Evolutionary conservation across 2,329 filamentous ascomycete genomes (phyloP).

Genomic region (Podosphaera aphanis): DNA sequence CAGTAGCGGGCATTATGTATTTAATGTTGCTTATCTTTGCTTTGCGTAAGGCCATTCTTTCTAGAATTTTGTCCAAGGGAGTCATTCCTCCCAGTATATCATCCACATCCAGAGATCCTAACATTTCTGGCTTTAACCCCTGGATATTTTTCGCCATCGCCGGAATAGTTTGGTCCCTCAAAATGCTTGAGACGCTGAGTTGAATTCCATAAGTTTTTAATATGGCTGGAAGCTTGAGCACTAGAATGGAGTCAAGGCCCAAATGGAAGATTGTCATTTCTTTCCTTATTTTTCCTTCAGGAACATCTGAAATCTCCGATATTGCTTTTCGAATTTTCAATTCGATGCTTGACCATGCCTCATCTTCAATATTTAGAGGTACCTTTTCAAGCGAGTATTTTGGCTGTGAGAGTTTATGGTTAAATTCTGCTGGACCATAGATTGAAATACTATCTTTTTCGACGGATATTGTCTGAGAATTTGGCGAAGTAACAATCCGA

Average conservation of each 20-base stretch:
- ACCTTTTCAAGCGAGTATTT: not conserved
- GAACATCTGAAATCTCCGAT: constrained; percentile 34
- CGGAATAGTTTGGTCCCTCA: constrained; percentile 38
- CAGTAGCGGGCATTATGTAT: constrained; percentile 39
- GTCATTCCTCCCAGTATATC: constrained; percentile 20
- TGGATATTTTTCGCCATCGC: constrained; percentile 32
- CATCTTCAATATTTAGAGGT: not conserved
- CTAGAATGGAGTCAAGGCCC: constrained; percentile 76
- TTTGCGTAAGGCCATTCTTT: constrained; percentile 19
- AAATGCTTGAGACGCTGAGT: constrained; percentile 46
- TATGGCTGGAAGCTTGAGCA: constrained; percentile 58
- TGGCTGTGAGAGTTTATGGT: not conserved
- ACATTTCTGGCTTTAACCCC: not conserved
- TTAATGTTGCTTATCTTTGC: constrained; percentile 23
- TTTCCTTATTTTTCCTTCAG: constrained; percentile 31
- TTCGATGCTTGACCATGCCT: constrained; percentile 17
- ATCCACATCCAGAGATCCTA: constrained; percentile 18
- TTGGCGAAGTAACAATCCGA: constrained; percentile 26
- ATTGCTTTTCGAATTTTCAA: constrained; percentile 24
- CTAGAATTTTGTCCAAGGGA: constrained; percentile 17
- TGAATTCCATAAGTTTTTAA: constrained; percentile 38
- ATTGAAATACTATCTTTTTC: constrained; percentile 30
- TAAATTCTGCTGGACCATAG: constrained; percentile 34
- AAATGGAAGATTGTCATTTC: constrained; percentile 55
- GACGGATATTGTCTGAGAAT: constrained; percentile 31